These are phyloP conservation scores for Teratosphaeria viscida DNA, from an alignment of 2,329 filamentous ascomycete genomes.

Conservation along the genomic window DNA sequence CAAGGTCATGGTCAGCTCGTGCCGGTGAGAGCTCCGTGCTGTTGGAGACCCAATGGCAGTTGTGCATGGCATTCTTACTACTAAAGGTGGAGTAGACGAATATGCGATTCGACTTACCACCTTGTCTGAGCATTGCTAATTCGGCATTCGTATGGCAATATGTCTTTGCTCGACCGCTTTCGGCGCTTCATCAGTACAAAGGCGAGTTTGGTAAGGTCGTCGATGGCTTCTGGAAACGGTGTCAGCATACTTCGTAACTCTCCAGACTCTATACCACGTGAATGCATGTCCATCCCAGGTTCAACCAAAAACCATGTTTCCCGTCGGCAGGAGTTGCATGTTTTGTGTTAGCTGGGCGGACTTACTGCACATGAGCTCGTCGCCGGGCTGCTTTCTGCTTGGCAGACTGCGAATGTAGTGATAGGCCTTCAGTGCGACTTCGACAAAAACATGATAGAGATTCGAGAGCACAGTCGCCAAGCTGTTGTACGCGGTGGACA, in stretches of 20 bases:
- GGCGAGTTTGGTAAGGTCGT: conserved; percentile 54
- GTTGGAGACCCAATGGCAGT: neutral
- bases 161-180: conserved; percentile 27
- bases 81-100: neutral
- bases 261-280: neutral
- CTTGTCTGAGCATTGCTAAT: conserved; percentile 51
- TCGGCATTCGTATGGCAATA: conserved; percentile 43
- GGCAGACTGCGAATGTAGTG: conserved; percentile 52
- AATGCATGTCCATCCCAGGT: neutral
- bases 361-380: conserved; percentile 50
- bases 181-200: conserved; percentile 52
- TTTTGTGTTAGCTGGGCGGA: conserved; percentile 6
- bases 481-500: conserved; percentile 70
- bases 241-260: conserved; percentile 1
- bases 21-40: neutral
- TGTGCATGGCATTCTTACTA: neutral
- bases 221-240: conserved; percentile 46
- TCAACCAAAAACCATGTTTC: no score
- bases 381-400: conserved; percentile 43
- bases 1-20: neutral
- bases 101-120: conserved; percentile 41
- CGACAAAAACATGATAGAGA: conserved; percentile 61
- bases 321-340: no score
- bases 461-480: conserved; percentile 59
- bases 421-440: conserved; percentile 66